Conservation (phyloP, 495 filamentous ascomycete genomes). For the Delitschia confertaspora region DNA sequence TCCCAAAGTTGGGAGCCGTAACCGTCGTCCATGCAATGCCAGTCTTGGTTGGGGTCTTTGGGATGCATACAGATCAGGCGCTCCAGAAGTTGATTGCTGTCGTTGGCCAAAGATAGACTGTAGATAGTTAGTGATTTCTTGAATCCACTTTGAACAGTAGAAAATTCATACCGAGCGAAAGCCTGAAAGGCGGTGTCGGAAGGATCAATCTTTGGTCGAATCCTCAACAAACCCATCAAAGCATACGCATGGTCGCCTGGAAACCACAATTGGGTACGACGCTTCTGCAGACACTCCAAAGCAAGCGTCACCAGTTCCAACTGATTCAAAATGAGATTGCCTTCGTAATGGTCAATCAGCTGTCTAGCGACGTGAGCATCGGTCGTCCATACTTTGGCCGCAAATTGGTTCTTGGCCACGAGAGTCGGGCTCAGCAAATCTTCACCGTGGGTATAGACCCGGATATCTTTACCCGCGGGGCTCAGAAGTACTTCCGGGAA, state of each 20-base stretch:
- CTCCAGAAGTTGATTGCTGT: constrained; percentile 39
- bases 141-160: no score
- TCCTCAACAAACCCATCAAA: constrained; percentile 40
- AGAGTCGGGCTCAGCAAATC: constrained; percentile 3
- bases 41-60: constrained; percentile 19
- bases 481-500: constrained; percentile 40
- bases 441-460: constrained; percentile 23
- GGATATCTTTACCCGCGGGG: constrained; percentile 26
- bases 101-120: constrained; percentile 38
- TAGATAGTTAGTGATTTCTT: neutral
- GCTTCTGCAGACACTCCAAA: constrained; percentile 27
- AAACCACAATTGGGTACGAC: constrained; percentile 21
- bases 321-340: constrained; percentile 33
- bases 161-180: constrained; percentile 36
- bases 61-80: constrained; percentile 39
- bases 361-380: constrained; percentile 28
- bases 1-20: constrained; percentile 38
- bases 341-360: constrained; percentile 38
- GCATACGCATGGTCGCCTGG: constrained; percentile 40
- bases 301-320: constrained; percentile 35
- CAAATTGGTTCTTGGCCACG: constrained; percentile 21
- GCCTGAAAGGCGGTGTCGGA: constrained; percentile 40
- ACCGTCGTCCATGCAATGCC: constrained; percentile 33
- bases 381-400: constrained; percentile 19
- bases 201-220: constrained; percentile 31